phyloP scores from a whole-genome alignment of 23 red algal species.

The Gracilariopsis chorda region DNA sequence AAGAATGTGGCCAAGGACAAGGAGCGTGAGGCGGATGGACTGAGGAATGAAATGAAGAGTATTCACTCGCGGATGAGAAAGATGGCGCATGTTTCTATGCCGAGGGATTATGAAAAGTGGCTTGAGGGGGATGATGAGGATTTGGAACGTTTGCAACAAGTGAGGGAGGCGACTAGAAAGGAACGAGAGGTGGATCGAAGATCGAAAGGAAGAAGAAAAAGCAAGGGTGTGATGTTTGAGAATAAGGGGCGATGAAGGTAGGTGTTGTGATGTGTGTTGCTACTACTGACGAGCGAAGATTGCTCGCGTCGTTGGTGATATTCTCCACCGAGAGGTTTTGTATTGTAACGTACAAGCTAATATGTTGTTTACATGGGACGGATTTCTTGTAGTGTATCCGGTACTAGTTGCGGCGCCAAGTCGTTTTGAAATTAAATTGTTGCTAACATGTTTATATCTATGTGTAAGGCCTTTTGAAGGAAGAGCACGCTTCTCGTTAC shows the following conservation, averaged over 20 bases:
- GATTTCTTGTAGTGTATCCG: too few relatives aligned
- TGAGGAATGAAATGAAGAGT: constrained; percentile 29
- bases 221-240: neutral
- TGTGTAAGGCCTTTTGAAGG: too few relatives aligned
- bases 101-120: constrained; percentile 30
- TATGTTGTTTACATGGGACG: too few relatives aligned
- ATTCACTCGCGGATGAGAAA: constrained; percentile 44
- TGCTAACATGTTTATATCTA: too few relatives aligned
- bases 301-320: too few relatives aligned
- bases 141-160: neutral
- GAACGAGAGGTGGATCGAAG: neutral
- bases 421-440: too few relatives aligned
- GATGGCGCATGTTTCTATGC: constrained; percentile 40
- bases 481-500: too few relatives aligned
- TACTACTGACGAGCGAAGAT: too few relatives aligned
- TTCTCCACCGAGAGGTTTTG: too few relatives aligned
- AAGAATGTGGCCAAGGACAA: neutral
- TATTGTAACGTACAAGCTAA: too few relatives aligned
- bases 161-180: constrained; percentile 1
- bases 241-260: constrained; percentile 1
- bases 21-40: constrained; percentile 2
- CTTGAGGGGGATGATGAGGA: constrained; percentile 25
- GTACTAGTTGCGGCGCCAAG: too few relatives aligned
- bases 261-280: too few relatives aligned
- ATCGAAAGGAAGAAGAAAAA: constrained; percentile 28